Evolutionary conservation across 2,329 filamentous ascomycete species (phyloP).

Genomic region (Pestalotiopsis sp.): DNA sequence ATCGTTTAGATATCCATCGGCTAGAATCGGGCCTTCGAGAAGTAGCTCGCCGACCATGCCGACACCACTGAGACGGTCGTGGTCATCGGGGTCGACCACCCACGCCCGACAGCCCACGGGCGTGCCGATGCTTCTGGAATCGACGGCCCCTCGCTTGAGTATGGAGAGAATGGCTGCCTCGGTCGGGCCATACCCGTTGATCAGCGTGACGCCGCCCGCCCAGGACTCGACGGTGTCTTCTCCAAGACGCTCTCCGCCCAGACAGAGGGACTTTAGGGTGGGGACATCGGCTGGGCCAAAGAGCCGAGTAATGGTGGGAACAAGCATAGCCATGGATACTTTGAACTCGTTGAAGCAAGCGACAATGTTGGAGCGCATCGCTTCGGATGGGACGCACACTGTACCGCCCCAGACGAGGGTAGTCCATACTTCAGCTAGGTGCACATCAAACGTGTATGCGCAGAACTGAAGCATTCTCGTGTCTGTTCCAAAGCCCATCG

Average conservation of each 20-base stretch:
- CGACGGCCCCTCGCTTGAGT: not conserved
- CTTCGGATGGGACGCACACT: not conserved
- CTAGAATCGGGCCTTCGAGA: not conserved
- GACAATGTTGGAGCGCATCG: not conserved
- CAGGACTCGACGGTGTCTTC: not conserved
- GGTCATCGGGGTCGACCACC: not conserved
- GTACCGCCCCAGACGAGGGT: not conserved
- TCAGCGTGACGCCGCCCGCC: not conserved
- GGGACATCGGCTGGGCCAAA: not conserved
- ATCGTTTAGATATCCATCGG: not conserved
- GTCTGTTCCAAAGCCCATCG: not conserved
- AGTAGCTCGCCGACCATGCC: not conserved
- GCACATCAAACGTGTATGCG: not conserved
- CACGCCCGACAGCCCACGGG: not conserved
- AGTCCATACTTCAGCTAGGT: not conserved
- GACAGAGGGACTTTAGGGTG: not conserved
- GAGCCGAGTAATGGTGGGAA: not conserved
- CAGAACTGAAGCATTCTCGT: not conserved
- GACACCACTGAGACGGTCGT: not conserved
- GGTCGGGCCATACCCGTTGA: not conserved
- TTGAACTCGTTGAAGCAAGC: not conserved
- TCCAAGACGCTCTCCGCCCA: not conserved
- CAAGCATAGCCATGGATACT: not conserved
- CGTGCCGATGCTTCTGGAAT: not conserved
- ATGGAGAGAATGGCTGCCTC: not conserved